A percentile compares a stretch with the other conserved stretches of the same genome.
Evolutionary conservation across 768 basidiomycete species (phyloP).

Genomic region (Inosperma sp.): DNA sequence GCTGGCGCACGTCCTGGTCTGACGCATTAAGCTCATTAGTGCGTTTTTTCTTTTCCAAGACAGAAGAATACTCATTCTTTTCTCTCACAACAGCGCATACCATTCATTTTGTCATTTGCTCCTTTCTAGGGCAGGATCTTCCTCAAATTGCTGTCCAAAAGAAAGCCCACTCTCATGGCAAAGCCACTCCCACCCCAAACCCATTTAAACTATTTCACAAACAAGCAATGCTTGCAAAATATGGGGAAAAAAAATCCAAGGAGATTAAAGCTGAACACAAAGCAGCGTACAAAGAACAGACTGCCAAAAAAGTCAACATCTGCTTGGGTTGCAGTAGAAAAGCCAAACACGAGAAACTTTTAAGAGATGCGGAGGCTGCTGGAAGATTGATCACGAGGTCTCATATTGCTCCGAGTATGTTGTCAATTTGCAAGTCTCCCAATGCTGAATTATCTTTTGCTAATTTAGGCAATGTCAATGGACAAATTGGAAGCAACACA

Average conservation of each 20-base stretch:
- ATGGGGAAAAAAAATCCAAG: not conserved
- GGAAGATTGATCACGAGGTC: constrained; percentile 1
- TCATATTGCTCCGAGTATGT: constrained; percentile 1
- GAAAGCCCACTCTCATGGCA: not conserved
- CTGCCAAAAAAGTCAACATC: not conserved
- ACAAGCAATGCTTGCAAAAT: not conserved
- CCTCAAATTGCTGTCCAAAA: not conserved
- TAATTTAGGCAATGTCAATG: too few relatives aligned
- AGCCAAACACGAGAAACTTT: not conserved
- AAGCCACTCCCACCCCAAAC: not conserved
- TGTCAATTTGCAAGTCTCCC: too few relatives aligned
- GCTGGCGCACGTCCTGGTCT: not conserved
- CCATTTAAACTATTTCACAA: not conserved
- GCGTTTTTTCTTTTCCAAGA: not conserved
- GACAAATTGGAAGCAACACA: too few relatives aligned
- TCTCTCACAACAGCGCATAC: not conserved
- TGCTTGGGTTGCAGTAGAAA: not conserved
- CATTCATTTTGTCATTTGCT: not conserved
- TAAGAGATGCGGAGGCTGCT: constrained; percentile 2
- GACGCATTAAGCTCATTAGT: constrained; percentile 3
- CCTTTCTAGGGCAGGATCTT: not conserved
- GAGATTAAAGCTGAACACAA: not conserved
- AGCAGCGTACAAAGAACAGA: constrained; percentile 1
- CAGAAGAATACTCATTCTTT: not conserved
- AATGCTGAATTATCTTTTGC: too few relatives aligned